Conservation (phyloP, 116 monocot genomes). For the Posidonia oceanica region DNA sequence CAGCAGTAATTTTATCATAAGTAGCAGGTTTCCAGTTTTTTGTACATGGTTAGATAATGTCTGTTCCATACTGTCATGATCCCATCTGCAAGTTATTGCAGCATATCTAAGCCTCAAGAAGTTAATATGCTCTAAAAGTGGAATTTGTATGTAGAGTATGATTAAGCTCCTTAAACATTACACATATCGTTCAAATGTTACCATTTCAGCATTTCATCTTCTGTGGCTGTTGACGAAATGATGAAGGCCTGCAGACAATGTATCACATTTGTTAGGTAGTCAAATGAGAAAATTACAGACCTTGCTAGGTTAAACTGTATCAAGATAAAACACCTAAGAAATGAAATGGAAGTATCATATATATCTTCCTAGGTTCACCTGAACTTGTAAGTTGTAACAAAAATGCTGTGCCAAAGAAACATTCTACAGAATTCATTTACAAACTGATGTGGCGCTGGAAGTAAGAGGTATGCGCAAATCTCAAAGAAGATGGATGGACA, state of each 20-base stretch:
- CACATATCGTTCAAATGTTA: slow-evolving; percentile 12
- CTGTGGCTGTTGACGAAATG: slow-evolving; percentile 89
- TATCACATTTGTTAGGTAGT: background rate
- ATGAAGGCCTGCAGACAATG: slow-evolving; percentile 70
- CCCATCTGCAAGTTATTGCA: no score
- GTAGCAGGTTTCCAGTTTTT: no score
- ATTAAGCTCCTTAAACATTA: background rate
- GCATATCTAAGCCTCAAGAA: background rate
- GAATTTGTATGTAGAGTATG: background rate
- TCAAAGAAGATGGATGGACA: no score
- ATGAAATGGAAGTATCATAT: background rate
- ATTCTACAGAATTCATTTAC: no score
- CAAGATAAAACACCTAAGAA: background rate
- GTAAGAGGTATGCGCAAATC: no score
- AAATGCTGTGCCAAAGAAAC: no score
- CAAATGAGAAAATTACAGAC: background rate
- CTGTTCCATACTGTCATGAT: no score
- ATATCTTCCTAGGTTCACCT: no score
- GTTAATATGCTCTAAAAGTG: background rate
- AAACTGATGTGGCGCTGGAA: no score
- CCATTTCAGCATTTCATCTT: slow-evolving; percentile 92
- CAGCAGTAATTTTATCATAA: no score
- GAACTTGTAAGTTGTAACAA: no score
- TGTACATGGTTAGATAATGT: no score
- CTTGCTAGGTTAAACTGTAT: background rate